Evolutionary conservation across 2,329 filamentous ascomycete genomes (phyloP), one percentile per base, ranked within the genome.

Genomic region (Pseudogymnoascus sp.): DNA sequence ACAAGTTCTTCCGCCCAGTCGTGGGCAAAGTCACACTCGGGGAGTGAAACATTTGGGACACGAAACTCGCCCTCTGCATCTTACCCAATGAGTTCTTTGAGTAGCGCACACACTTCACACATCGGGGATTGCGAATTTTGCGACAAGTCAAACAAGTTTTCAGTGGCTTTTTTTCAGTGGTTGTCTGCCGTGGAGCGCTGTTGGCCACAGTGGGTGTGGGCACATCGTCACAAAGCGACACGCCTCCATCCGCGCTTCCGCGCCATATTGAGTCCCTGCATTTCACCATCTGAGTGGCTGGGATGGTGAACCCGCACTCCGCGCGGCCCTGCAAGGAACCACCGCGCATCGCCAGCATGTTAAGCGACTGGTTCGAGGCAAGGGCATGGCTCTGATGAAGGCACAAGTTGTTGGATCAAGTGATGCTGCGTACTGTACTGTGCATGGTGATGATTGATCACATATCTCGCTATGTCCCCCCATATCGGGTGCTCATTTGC

Each of bases 231-330:
- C 48, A 55, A 33, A 55, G 48, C 48, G 48, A 55, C 48, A 55
- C 48, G 48, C 48, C 48, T 21, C 9, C 17, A 15, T 55, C 27
- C 44, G 44, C 44, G 44, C 44, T 55, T 55, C 44, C 44, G 44
- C 44, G 27, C 29, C 33, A 55, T 55, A 55, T 55, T 17, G 48
- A 55, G 48, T 17, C 48, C 48, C 48, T 55, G 48, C 48, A 55
- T 33, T 55, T 55, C 48, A 55, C 29, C 8, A 55, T 17, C 48
- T 55, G 48, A 55, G 48, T 55, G 48, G 48, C 48, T 55, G 29
- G 48, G 48, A 55, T 55, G 48, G 17, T 55, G 6, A 55, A 33
- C 48, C 48, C 48, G 48, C 48, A 55, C 48, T 55, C 48, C 48
- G 48, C 48, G 48, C 15, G 5, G 48, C 48, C 21, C 21, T 55